phyloP scores from a whole-genome alignment of 129 eudicot species.

The Flaveria ramosissima region DNA sequence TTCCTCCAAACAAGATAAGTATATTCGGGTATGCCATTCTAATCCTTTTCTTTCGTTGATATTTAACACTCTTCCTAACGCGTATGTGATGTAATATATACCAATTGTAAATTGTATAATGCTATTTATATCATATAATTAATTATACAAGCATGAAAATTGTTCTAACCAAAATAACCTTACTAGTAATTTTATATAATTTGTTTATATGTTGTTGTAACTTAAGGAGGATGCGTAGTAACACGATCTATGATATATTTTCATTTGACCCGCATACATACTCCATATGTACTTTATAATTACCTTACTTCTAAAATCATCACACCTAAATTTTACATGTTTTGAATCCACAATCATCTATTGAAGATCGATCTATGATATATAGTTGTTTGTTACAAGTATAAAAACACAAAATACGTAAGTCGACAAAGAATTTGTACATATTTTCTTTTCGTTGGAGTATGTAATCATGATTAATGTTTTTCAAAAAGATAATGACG shows the following conservation, averaged over 20 bases:
- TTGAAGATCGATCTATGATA: too few species aligned
- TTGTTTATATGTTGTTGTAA: neutral
- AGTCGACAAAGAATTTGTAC: neutral
- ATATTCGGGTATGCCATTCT: slow-evolving; percentile 16
- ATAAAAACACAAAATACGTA: too few species aligned
- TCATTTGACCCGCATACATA: too few species aligned
- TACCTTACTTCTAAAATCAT: too few species aligned
- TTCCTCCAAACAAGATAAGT: slow-evolving; percentile 7
- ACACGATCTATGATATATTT: neutral
- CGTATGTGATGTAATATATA: neutral
- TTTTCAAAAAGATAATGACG: too few species aligned
- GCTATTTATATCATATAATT: neutral
- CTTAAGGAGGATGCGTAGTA: neutral
- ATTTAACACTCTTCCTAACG: neutral
- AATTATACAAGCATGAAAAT: neutral
- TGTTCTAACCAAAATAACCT: neutral
- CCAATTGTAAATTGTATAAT: neutral
- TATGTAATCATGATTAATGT: neutral
- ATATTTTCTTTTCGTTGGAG: neutral
- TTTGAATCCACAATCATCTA: too few species aligned
- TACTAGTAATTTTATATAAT: neutral
- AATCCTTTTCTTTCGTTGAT: slow-evolving; percentile 5
- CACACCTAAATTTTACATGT: too few species aligned
- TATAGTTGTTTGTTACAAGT: neutral
- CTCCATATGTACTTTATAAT: too few species aligned